Conservation (phyloP, 164 flowering plant species). For the grape (Vitis vinifera) region DNA sequence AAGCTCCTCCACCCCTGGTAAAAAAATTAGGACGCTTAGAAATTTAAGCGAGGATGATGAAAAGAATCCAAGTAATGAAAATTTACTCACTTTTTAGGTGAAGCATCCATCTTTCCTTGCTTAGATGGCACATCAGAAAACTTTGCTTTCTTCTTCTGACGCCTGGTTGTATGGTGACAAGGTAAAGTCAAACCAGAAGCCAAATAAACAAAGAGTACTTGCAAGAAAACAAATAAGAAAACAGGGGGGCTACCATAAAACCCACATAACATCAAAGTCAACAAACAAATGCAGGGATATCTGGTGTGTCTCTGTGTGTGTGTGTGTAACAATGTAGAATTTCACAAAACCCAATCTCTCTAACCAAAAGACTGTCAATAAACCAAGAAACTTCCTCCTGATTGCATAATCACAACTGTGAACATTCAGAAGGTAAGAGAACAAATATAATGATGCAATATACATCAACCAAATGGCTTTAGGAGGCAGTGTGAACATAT, state of each 20-base stretch:
- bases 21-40: constrained; percentile 2
- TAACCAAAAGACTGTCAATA: too few species aligned
- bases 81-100: constrained; percentile 48
- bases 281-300: background rate
- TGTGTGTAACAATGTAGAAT: too few species aligned
- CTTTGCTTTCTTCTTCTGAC: constrained; percentile 49
- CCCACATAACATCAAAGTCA: background rate
- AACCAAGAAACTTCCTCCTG: too few species aligned
- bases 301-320: too few species aligned
- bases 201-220: background rate
- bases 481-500: too few species aligned
- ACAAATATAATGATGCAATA: too few species aligned
- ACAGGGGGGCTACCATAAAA: background rate
- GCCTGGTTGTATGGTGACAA: constrained; percentile 32
- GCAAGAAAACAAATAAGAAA: background rate
- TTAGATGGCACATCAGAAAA: constrained; percentile 30
- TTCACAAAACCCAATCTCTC: too few species aligned
- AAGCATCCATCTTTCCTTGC: constrained; percentile 33
- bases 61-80: background rate
- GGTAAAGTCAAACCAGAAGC: background rate
- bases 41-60: background rate
- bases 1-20: constrained; percentile 38
- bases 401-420: too few species aligned
- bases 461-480: too few species aligned
- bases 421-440: too few species aligned